Evolutionary conservation across 306 rosid genomes (phyloP), one percentile per base, ranked within the genome.

Genomic region (Comarum palustre): DNA sequence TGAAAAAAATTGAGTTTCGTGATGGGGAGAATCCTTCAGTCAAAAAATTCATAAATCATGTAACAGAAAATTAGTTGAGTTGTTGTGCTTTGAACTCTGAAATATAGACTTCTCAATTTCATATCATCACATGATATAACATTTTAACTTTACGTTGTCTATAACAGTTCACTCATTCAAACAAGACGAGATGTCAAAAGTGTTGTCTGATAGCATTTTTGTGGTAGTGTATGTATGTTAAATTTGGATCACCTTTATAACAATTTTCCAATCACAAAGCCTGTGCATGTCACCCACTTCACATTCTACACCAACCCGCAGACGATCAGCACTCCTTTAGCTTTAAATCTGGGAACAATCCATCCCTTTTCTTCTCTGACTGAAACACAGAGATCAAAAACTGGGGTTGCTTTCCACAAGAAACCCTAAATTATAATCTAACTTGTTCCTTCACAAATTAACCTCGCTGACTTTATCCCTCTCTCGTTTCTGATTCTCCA

Each of bases 391-490:
- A 68, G 62, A 46, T 46, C 67, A 78, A 72, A 76, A 72, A 47
- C 77, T 31, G 48, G 55, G 71, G 58, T 59, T 78, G 75, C 64
- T 62, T 80, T 83, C 83, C 25, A 73, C 55, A 45, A 19, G 51
- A 43, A 31, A 45, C 68, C 58, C 29, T 36, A 5, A 31, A 72
- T 42, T 31, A 43, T 43, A 77, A 50, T 64, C 50, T 51, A 42
- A 58, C 38, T 36, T 54, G 24, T 43, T 36, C 34, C 72, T 64
- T 74, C 47, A 47, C 20, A 48, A 55, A 48, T 72, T 54, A n/a
- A 61, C 42, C 42, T 34, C 12, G 31, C n/a, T 34, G 34, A 22
- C 50, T 47, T 24, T 15, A 12, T 15, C 17, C 59, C 5, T 3
- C 59, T 39, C 39, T 51, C n/a, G 15, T 2, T 43, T 39, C 22